Conservation (phyloP, 2,329 filamentous ascomycete species). For the Fusarium sulawesiense region DNA sequence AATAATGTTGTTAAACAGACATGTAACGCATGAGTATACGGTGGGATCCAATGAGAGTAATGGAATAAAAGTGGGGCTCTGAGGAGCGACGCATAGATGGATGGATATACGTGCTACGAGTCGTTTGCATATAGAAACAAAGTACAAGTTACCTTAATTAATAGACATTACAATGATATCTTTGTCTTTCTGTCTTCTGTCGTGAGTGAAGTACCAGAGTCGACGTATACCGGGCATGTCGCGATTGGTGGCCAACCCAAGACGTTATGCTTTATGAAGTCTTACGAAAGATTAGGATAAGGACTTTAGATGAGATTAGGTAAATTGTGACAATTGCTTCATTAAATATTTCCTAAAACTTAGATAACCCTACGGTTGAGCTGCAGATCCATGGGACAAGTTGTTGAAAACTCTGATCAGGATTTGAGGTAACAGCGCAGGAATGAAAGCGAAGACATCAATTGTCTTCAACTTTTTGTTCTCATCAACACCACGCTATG, state of each 20-base stretch:
- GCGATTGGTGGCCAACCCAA: background rate
- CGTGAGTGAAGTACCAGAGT: background rate
- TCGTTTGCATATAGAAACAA: background rate
- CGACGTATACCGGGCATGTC: background rate
- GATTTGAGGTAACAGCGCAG: background rate
- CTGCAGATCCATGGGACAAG: background rate
- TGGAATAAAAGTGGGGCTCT: background rate
- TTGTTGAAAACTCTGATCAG: background rate
- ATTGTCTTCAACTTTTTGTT: background rate
- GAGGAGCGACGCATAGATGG: background rate
- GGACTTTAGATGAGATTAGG: background rate
- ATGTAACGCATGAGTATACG: background rate
- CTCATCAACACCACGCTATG: constrained; percentile 33
- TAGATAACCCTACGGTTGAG: background rate
- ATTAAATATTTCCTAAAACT: background rate
- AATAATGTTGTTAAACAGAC: background rate
- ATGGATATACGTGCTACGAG: background rate
- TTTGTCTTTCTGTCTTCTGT: background rate
- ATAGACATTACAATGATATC: background rate
- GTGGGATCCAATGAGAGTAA: background rate
- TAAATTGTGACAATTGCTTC: background rate
- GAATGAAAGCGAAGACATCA: background rate
- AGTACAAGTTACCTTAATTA: background rate
- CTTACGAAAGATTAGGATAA: background rate
- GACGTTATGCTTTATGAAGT: background rate